Evolutionary conservation across 768 basidiomycete species (phyloP), one percentile per base, ranked within the genome.

Genomic region (Clitopilus hobsonii): DNA sequence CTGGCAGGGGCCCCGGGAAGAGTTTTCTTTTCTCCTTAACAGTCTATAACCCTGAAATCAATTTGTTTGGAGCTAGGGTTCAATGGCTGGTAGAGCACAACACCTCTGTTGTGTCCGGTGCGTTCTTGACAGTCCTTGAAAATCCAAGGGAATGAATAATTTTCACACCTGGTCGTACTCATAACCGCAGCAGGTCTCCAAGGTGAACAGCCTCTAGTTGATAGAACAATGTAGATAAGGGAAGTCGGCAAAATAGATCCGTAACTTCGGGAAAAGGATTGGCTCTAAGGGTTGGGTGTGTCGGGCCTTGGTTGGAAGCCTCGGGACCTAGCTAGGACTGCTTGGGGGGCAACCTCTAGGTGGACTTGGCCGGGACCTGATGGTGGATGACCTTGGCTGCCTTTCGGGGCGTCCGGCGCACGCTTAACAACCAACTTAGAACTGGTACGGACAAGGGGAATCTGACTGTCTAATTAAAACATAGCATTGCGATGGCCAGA

Each of bases 381-480:
- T 48, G 45, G 66, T 60, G 64, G 81, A 84, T 85, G 58, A 53
- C 69, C 77, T 77, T 75, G 75, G 78, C 79, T 79, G 79, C 77
- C 68, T 70, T 74, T 70, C 60, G 65, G 76, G 78, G 78, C 77
- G 74, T 83, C 81, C 69, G 79, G 80, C 67, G 76, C 66, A 77
- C 75, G 72, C 64, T 83, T 82, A 84, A 84, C 80, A 79, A 83
- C 73, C 74, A 63, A 83, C 78, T 84, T 80, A 83, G 83, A 85
- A 84, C 82, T 84, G 83, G 84, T 81, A 80, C 80, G 82, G 84
- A 85, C 83, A 81, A 81, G 83, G 84, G 83, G 83, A 85, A 85
- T 85, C 83, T 82, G 84, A 85, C 83, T 85, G 84, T 85, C 82
- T 85, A 85, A 86, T 84, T 85, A 84, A 84, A 85, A 85, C 84